phyloP scores from a whole-genome alignment of 179 eudicot species.

The Beta lomatogona region DNA sequence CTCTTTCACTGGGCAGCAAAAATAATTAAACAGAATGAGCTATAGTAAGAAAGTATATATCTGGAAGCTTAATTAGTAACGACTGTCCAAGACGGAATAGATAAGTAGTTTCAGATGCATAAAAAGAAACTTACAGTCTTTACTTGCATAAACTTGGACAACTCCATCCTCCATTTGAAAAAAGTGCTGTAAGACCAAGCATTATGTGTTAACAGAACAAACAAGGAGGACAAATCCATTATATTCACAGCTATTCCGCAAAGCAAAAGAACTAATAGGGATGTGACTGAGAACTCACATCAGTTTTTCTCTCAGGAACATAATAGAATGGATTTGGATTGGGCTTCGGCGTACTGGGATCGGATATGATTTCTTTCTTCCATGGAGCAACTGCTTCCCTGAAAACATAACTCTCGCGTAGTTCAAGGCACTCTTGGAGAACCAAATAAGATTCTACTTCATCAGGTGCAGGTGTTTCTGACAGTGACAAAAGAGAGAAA shows the following conservation, averaged over 20 bases:
- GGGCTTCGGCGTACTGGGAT: slow-evolving; percentile 93
- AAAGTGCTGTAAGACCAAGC: slow-evolving; percentile 62
- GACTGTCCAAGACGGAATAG: slow-evolving; percentile 6
- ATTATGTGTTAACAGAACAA: neutral
- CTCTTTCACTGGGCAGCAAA: slow-evolving; percentile 61
- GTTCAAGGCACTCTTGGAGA: slow-evolving; percentile 90
- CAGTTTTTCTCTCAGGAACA: slow-evolving; percentile 68
- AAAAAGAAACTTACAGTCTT: slow-evolving; percentile 64
- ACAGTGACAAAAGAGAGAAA: slow-evolving; percentile 18
- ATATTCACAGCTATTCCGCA: neutral
- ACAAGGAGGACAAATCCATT: neutral
- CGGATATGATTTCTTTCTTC: slow-evolving; percentile 88
- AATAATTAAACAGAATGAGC: slow-evolving; percentile 1
- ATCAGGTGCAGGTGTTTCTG: slow-evolving; percentile 84
- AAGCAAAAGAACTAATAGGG: slow-evolving; percentile 10
- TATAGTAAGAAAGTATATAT: slow-evolving; percentile 20
- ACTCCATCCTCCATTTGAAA: slow-evolving; percentile 99
- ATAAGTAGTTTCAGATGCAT: neutral
- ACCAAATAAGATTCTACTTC: slow-evolving; percentile 80
- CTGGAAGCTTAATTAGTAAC: neutral
- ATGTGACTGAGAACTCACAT: slow-evolving; percentile 51
- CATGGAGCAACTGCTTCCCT: slow-evolving; percentile 91
- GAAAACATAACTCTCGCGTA: slow-evolving; percentile 83
- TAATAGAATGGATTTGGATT: slow-evolving; percentile 79
- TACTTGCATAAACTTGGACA: slow-evolving; percentile 85